These are phyloP conservation scores for Priceomyces haplophilus DNA, from an alignment of 805 yeast genomes.

Conservation along the genomic window DNA sequence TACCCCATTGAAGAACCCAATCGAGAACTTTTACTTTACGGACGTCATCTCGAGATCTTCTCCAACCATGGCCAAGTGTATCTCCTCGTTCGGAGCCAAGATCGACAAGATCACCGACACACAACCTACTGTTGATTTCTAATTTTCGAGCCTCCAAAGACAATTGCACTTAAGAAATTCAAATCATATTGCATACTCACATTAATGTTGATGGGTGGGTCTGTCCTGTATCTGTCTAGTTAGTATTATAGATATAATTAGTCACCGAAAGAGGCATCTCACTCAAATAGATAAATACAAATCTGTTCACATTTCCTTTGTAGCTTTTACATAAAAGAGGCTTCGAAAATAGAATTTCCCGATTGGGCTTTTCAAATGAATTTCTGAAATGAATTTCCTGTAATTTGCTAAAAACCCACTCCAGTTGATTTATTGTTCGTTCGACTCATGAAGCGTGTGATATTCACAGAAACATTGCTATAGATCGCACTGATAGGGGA, in stretches of 20 bases:
- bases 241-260: not conserved
- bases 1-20: constrained; percentile 60
- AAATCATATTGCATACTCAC: constrained; percentile 8
- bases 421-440: too few species aligned
- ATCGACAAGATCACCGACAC: constrained; percentile 56
- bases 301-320: not conserved
- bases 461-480: too few species aligned
- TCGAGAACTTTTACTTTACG: constrained; percentile 82
- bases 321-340: too few species aligned
- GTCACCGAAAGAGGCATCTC: not conserved
- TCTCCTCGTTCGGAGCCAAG: constrained; percentile 66
- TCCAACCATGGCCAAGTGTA: constrained; percentile 87
- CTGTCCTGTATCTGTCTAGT: not conserved
- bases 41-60: constrained; percentile 84
- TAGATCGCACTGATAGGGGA: too few species aligned
- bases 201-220: not conserved
- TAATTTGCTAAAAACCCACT: too few species aligned
- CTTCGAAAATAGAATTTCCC: too few species aligned
- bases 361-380: too few species aligned
- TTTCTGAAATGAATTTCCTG: too few species aligned
- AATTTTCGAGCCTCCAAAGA: constrained; percentile 5
- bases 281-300: not conserved
- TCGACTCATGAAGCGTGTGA: too few species aligned
- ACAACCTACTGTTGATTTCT: constrained; percentile 39
- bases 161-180: not conserved